Conservation (phyloP, 2,329 filamentous ascomycete species). For the Colletotrichum australisinense region DNA sequence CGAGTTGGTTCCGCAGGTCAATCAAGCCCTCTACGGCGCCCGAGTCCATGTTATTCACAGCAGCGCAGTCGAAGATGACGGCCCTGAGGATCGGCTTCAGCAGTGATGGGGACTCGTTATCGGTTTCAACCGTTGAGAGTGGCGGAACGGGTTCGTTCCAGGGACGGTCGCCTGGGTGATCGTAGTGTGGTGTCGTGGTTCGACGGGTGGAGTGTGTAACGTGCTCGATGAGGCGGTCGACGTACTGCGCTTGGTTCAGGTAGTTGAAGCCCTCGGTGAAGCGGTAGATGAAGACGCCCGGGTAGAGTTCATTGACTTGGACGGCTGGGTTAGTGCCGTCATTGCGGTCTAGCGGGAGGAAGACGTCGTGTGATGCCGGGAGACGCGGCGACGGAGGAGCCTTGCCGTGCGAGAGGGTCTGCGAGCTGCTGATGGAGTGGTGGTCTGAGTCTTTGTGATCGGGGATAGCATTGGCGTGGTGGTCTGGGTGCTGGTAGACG, state of each 20-base stretch:
- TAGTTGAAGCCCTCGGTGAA: slow-evolving; percentile 69
- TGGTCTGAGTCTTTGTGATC: background rate
- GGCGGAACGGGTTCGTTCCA: slow-evolving; percentile 64
- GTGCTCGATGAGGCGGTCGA: slow-evolving; percentile 59
- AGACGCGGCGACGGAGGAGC: background rate
- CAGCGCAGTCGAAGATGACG: slow-evolving; percentile 67
- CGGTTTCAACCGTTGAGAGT: background rate
- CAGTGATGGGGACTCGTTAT: background rate
- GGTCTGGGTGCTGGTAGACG: slow-evolving; percentile 24
- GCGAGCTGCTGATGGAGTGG: slow-evolving; percentile 16
- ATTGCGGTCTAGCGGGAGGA: slow-evolving; percentile 60
- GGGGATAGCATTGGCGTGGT: slow-evolving; percentile 34
- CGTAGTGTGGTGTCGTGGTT: slow-evolving; percentile 38
- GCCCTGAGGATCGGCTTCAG: slow-evolving; percentile 59
- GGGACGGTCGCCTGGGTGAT: slow-evolving; percentile 51
- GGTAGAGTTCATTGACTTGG: slow-evolving; percentile 58
- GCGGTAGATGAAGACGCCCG: slow-evolving; percentile 66
- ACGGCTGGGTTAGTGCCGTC: slow-evolving; percentile 63
- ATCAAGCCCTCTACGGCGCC: slow-evolving; percentile 68
- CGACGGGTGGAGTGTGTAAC: slow-evolving; percentile 55
- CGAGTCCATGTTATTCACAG: slow-evolving; percentile 67
- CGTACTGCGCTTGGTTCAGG: slow-evolving; percentile 62
- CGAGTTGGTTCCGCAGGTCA: slow-evolving; percentile 65
- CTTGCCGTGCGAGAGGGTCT: slow-evolving; percentile 20
- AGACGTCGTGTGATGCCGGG: slow-evolving; percentile 44